Evolutionary conservation across 371 early-diverging fungal genomes (phyloP).

Genomic region (Lichtheimia ramosa): DNA sequence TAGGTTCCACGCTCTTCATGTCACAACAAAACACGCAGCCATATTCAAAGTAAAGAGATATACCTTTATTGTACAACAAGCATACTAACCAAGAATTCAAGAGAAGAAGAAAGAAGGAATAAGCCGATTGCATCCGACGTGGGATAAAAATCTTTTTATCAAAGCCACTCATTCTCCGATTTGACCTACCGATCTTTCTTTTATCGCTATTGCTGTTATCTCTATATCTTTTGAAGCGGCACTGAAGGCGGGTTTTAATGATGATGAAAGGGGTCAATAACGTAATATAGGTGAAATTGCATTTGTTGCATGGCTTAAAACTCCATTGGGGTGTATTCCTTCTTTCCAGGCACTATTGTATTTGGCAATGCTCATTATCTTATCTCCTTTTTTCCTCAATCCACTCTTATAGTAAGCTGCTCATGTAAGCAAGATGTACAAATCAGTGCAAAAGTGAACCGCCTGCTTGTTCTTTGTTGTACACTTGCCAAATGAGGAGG

Average conservation of each 20-base stretch:
- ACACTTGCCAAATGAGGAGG: too few relatives aligned
- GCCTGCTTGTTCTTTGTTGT: too few relatives aligned
- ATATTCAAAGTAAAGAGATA: background rate
- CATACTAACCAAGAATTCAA: background rate
- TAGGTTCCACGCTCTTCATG: background rate
- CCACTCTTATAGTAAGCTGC: too few relatives aligned
- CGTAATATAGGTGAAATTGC: background rate
- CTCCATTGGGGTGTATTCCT: background rate
- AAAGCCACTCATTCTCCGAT: background rate
- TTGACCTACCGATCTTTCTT: background rate
- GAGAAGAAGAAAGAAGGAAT: constrained; percentile 2
- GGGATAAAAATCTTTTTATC: background rate
- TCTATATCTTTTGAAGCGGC: background rate
- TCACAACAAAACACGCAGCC: background rate
- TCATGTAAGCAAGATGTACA: too few relatives aligned
- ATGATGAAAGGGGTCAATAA: background rate
- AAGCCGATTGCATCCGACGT: background rate
- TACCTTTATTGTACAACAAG: background rate
- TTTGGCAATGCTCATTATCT: too few relatives aligned
- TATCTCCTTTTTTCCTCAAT: too few relatives aligned
- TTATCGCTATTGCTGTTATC: background rate
- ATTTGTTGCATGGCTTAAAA: background rate
- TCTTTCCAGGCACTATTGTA: too few relatives aligned
- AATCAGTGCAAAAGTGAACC: too few relatives aligned
- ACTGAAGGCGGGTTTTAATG: background rate